Evolutionary conservation across 768 basidiomycete genomes (phyloP).

Genomic region (Agrocybe pediades): DNA sequence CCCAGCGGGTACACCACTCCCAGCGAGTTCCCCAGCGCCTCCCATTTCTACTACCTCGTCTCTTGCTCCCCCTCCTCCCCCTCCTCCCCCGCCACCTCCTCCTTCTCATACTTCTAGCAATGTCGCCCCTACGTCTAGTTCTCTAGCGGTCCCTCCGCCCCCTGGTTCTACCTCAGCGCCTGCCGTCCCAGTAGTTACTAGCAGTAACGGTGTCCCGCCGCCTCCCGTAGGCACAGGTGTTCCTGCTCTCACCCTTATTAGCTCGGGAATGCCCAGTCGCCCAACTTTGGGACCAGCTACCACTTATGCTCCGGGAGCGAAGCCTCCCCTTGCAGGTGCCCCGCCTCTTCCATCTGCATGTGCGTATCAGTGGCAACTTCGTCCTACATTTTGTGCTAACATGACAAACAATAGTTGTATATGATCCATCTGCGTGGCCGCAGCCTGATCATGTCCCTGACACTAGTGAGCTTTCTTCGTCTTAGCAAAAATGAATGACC

Average conservation of each 20-base stretch:
- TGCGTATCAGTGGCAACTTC: constrained; percentile 29
- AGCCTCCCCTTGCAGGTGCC: constrained; percentile 64
- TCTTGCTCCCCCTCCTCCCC: constrained; percentile 12
- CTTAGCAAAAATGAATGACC: not conserved
- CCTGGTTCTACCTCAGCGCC: too few relatives aligned
- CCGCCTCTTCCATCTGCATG: constrained; percentile 67
- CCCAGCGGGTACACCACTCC: constrained; percentile 10
- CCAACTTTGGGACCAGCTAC: constrained; percentile 49
- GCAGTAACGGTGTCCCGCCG: too few relatives aligned
- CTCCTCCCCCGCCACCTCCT: constrained; percentile 13
- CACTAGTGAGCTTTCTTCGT: constrained; percentile 41
- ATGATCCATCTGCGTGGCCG: constrained; percentile 55
- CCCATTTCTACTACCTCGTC: constrained; percentile 18
- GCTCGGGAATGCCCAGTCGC: constrained; percentile 62
- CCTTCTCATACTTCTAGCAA: not conserved
- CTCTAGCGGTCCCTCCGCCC: constrained; percentile 1
- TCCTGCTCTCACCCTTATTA: constrained; percentile 61
- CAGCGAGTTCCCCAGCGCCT: constrained; percentile 5
- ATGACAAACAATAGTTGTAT: constrained; percentile 40
- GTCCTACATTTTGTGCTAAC: not conserved
- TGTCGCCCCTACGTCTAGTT: not conserved
- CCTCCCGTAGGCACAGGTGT: constrained; percentile 30
- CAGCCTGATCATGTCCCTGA: constrained; percentile 58
- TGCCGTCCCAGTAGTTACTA: constrained; percentile 15
- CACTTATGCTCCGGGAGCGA: constrained; percentile 60